These are phyloP conservation scores for Kluyveromyces marxianus DNA, from an alignment of 1,139 yeast species.

Conservation along the genomic window DNA sequence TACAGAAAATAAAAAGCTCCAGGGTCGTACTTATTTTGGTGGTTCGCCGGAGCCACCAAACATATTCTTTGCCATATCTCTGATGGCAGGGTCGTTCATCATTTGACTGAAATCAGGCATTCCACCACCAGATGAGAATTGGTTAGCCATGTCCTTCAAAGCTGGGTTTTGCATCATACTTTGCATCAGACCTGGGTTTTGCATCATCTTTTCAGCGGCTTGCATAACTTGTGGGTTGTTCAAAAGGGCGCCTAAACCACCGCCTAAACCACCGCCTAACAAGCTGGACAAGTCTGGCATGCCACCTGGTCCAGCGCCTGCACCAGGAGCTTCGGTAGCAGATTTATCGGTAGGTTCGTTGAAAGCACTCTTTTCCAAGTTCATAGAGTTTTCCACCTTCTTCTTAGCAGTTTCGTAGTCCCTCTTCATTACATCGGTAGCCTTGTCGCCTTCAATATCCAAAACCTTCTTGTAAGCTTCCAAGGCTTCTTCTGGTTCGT, in stretches of 20 bases:
- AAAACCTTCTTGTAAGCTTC: slow-evolving; percentile 86
- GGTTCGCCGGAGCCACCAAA: slow-evolving; percentile 33
- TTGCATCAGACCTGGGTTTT: slow-evolving; percentile 72
- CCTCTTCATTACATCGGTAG: slow-evolving; percentile 84
- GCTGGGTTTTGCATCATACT: slow-evolving; percentile 79
- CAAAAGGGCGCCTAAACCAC: slow-evolving; percentile 67
- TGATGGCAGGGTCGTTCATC: slow-evolving; percentile 75
- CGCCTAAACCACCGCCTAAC: slow-evolving; percentile 39
- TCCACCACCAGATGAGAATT: slow-evolving; percentile 52
- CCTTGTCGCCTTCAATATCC: slow-evolving; percentile 76
- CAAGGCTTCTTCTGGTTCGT: slow-evolving; percentile 81
- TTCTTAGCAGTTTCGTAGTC: slow-evolving; percentile 91
- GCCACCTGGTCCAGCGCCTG: slow-evolving; percentile 47
- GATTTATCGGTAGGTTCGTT: slow-evolving; percentile 22
- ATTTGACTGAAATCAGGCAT: slow-evolving; percentile 59
- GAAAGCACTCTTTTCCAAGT: slow-evolving; percentile 39
- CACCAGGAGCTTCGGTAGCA: slow-evolving; percentile 28
- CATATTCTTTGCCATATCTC: slow-evolving; percentile 50
- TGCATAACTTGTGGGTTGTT: slow-evolving; percentile 86
- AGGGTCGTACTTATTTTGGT: background rate
- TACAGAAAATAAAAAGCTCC: too few species aligned
- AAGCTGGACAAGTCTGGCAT: slow-evolving; percentile 62
- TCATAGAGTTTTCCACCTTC: slow-evolving; percentile 60
- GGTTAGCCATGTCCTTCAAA: slow-evolving; percentile 68
- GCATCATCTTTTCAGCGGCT: slow-evolving; percentile 92